Base-by-base conservation (phyloP, 208 protist genomes). In the Porcisia deanei region DNA sequence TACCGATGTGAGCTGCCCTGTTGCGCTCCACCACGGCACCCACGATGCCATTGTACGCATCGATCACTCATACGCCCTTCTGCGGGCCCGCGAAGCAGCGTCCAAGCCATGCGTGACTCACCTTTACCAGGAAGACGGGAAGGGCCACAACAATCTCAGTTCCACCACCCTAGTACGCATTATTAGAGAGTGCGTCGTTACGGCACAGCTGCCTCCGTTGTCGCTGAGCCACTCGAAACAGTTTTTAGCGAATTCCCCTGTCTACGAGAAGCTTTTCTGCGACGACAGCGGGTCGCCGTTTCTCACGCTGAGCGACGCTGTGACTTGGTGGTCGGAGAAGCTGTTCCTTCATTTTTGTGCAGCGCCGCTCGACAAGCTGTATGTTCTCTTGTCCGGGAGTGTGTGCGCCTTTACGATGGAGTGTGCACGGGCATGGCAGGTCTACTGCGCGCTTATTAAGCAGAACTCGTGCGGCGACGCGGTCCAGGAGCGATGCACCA, bases 1-100 rank as follows among this genome's bases (percentile, higher is more conserved):
- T 74, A 83, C 80, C n/a, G 73, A 88, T 22, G 87, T 98, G 34
- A 75, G 83, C 37, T 90, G 86, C 34, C 94, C 92, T 3, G 85
- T 98, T 1, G 87, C 95, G 45, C 87, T 98, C 49, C 89, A 96
- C 25, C 94, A 98, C 79, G 94, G 94, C 69, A 86, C 75, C 34
- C 59, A 86, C 55, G 94, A 98, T 68, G 84, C 84, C 47, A 83
- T 87, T 22, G 90, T 98, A 7, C 85, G 90, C 39, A 86, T 95
- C 60, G 76, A 84, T 25, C 91, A 96, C 80, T 82, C 90, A 20
- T 80, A 93, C 47, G 69, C 71, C 47, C 77, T 97, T 18, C 86
- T 93, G 79, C 63, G 73, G 18, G 73, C 59, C 14, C 87, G 88
- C 49, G 88, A 89, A 64, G 74, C 80, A 10, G 85, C 86, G 8